Evolutionary conservation across 2,329 filamentous ascomycete species (phyloP).

Genomic region (Paramyrothecium sp.): DNA sequence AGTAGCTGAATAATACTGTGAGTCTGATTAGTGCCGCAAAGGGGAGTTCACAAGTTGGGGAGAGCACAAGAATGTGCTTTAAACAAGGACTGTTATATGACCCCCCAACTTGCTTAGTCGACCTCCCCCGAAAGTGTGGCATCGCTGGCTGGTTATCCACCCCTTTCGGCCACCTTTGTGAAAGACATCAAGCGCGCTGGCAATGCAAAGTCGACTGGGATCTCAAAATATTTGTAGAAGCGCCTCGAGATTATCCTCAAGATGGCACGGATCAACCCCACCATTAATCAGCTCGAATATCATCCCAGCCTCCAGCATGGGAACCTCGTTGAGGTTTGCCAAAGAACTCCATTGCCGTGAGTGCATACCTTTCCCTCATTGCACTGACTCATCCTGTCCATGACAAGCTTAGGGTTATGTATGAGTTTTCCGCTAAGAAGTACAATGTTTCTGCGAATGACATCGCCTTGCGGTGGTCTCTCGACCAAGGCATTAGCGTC

Average conservation of each 20-base stretch:
- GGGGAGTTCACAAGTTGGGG: too few species aligned
- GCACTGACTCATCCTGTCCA: slow-evolving; percentile 2
- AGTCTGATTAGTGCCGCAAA: too few species aligned
- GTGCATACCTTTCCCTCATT: slow-evolving; percentile 7
- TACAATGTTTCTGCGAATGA: slow-evolving; percentile 3
- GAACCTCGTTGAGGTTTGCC: slow-evolving; percentile 6
- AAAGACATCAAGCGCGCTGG: not conserved
- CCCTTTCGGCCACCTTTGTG: too few species aligned
- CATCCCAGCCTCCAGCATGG: slow-evolving; percentile 12
- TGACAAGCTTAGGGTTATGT: not conserved
- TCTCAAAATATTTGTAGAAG: slow-evolving; percentile 11
- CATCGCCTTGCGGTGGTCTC: slow-evolving; percentile 5
- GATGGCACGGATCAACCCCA: slow-evolving; percentile 8
- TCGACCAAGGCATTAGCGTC: slow-evolving; percentile 4
- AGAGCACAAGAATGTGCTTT: too few species aligned
- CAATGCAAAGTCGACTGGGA: slow-evolving; percentile 3
- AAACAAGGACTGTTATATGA: too few species aligned
- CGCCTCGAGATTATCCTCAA: slow-evolving; percentile 9
- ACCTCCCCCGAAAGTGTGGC: too few species aligned
- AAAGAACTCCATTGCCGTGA: slow-evolving; percentile 5
- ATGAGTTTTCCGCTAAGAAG: not conserved
- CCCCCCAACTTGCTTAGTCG: too few species aligned
- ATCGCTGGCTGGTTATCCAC: too few species aligned
- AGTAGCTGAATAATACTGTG: too few species aligned
- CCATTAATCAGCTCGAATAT: slow-evolving; percentile 12